Evolutionary conservation across 1,284 basidiomycete species (phyloP).

Genomic region (Phellopilus nigrolimitatus): DNA sequence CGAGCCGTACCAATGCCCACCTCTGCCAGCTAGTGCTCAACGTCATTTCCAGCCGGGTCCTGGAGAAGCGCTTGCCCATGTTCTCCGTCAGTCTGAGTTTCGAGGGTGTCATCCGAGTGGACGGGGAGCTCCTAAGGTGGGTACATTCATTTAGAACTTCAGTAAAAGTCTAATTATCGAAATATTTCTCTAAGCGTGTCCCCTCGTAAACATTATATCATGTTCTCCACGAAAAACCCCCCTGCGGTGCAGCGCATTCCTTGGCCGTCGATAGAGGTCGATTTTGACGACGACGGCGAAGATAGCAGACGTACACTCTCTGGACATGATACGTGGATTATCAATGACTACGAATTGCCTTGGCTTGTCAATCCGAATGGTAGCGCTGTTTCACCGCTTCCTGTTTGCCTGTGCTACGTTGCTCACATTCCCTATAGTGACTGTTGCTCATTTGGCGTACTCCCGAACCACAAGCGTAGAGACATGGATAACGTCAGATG

Average conservation of each 20-base stretch:
- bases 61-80: constrained; percentile 67
- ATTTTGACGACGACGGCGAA: constrained; percentile 32
- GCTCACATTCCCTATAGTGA: constrained; percentile 33
- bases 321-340: constrained; percentile 65
- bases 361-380: constrained; percentile 72
- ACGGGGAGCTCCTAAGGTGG: constrained; percentile 69
- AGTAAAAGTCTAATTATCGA: constrained; percentile 19
- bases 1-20: constrained; percentile 47
- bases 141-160: constrained; percentile 30
- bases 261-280: constrained; percentile 61
- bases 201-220: constrained; percentile 58
- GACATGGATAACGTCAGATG: constrained; percentile 79
- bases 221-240: constrained; percentile 69
- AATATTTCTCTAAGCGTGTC: constrained; percentile 49
- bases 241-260: constrained; percentile 74
- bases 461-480: constrained; percentile 59
- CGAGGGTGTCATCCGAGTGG: constrained; percentile 79
- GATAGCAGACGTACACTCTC: constrained; percentile 24
- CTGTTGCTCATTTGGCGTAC: constrained; percentile 52
- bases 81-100: constrained; percentile 63
- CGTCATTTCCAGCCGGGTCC: constrained; percentile 71
- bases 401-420: not conserved
- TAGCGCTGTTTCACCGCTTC: constrained; percentile 27
- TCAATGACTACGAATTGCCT: constrained; percentile 63
- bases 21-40: constrained; percentile 49